Evolutionary conservation across 2,329 filamentous ascomycete genomes (phyloP), one percentile per base, ranked within the genome.

Genomic region (Aspergillus sp.): DNA sequence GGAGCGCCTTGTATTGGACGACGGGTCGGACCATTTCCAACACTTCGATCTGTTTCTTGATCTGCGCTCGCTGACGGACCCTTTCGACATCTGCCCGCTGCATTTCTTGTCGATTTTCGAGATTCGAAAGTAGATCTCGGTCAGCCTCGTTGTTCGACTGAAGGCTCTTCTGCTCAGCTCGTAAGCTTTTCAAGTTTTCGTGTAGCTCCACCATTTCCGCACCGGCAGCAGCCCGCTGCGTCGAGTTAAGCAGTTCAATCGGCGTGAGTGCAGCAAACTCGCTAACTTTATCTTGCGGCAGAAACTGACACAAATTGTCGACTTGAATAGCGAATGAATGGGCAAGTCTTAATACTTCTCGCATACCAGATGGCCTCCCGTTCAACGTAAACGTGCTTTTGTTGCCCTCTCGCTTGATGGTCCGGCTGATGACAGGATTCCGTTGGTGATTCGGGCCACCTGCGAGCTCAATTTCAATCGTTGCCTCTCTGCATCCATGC

Each of bases 261-360:
- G 93, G 89, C 8, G 86, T 90, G 64, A 96, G 84, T 5, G 85
- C 89, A 5, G 95, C 91, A 71, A 99, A 99, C 70, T 97, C 93
- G 23, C 92, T 91, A 1, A 99, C 95, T 65, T 93, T 90, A 71
- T 99, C 95, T 73, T 99, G 95, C 0, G 95, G 95, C 45, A 99
- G 79, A 67, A 99, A 99, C 72, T 99, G 95, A 73, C 95, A 99
- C 2, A 99, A 82, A 66, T 99, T 99, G 78, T 99, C 95, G 63
- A 98, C 91, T 74, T 99, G 95, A 52, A 99, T 98, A 49, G 89
- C 89, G 68, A 96, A 87, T 9, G 81, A 82, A 58, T 81, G 84
- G 60, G 88, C 89, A 49, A 96, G 77, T 9, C 81, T 76, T 65
- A 89, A 81, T 6, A 98, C 82, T 3, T 81, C 81, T 67, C 87